Conservation (phyloP, 202 grass and related monocot species). For the Setaria italica region DNA sequence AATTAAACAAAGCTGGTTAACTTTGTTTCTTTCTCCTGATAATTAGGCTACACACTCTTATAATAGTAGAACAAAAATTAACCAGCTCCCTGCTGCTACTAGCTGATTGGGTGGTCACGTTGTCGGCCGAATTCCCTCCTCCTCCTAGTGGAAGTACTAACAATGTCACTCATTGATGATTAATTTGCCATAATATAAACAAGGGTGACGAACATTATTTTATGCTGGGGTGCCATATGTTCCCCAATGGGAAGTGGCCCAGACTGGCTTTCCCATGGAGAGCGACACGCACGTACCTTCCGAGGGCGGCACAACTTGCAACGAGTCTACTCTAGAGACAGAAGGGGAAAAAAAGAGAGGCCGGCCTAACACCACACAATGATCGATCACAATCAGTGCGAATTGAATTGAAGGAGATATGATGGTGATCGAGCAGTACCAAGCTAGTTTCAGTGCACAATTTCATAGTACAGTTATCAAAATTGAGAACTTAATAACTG, state of each 20-base stretch:
- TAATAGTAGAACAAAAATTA: too few relatives aligned
- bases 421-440: background rate
- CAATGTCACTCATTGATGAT: background rate
- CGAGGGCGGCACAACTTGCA: background rate
- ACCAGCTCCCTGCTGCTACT: too few relatives aligned
- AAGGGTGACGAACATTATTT: background rate
- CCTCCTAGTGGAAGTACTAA: background rate
- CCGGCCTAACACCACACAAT: background rate
- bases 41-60: background rate
- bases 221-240: background rate
- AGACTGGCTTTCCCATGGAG: slow-evolving; percentile 20
- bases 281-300: slow-evolving; percentile 12
- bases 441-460: too few relatives aligned
- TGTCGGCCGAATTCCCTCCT: background rate
- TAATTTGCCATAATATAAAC: too few relatives aligned
- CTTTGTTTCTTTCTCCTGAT: background rate
- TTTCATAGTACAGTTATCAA: too few relatives aligned
- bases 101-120: background rate
- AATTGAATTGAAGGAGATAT: background rate
- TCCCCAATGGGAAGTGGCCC: slow-evolving; percentile 2
- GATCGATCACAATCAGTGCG: background rate
- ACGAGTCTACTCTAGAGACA: too few relatives aligned
- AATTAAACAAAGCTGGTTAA: background rate
- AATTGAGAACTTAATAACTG: too few relatives aligned
- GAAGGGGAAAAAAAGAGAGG: background rate